Conservation (phyloP, 768 basidiomycete genomes). For the Podaxis pistillaris region DNA sequence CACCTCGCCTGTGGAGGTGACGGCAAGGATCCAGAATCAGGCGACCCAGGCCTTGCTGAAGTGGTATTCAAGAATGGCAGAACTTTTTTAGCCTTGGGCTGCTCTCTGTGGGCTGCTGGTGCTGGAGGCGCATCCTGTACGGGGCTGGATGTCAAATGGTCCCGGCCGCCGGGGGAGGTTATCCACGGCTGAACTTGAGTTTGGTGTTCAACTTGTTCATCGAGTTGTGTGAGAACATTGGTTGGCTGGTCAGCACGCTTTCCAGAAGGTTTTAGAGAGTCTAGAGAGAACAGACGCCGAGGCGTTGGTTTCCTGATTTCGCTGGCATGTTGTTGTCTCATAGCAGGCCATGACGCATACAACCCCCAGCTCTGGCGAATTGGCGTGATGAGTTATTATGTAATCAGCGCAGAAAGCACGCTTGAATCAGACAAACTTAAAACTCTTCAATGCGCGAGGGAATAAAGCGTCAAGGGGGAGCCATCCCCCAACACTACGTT, state of each 20-base stretch:
- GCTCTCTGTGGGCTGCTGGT: background rate
- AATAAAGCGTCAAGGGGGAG: too few relatives aligned
- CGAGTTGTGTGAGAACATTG: background rate
- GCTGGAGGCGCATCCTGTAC: conserved; percentile 9
- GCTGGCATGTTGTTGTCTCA: background rate
- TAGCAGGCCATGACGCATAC: background rate
- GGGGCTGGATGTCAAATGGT: conserved; percentile 16
- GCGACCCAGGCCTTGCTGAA: background rate
- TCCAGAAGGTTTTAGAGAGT: conserved; percentile 20
- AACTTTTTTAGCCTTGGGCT: background rate
- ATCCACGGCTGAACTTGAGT: background rate
- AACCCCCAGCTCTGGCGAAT: background rate
- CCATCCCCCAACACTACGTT: too few relatives aligned
- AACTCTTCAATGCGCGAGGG: too few relatives aligned
- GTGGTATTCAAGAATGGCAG: background rate
- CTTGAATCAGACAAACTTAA: too few relatives aligned
- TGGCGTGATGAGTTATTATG: background rate
- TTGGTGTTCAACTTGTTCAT: background rate
- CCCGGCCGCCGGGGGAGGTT: conserved; percentile 12
- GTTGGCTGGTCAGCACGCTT: conserved; percentile 16
- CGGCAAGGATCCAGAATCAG: background rate
- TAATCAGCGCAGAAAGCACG: background rate
- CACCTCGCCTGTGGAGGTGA: background rate
- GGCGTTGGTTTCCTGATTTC: conserved; percentile 18
- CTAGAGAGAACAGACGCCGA: conserved; percentile 25